Evolutionary conservation across 2,329 filamentous ascomycete genomes (phyloP), one percentile per base, ranked within the genome.

Genomic region (Exophiala mesophila): DNA sequence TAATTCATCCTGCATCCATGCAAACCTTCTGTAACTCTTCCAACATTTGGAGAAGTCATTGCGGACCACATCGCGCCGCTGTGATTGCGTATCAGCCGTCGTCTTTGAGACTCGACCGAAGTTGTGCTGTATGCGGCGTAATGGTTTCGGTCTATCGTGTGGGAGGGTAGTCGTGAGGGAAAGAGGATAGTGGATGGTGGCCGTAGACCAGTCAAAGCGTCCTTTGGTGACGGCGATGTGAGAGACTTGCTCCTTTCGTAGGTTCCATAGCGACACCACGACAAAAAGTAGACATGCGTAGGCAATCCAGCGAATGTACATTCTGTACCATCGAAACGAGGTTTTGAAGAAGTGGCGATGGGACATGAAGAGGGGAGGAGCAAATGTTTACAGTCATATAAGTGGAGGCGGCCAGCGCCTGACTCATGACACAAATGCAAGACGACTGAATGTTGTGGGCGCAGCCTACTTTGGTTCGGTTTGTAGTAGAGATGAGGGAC

Each of bases 1-100:
- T 19, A 45, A 45, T 24, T 37, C 42, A 12, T 21, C 39, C 15
- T 45, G 40, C 31, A 34, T 45, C 16, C 42, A 45, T 19, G 42
- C 42, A n/a, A 45, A 45, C 18, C 31, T 28, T 21, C 42, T 12
- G 17, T 31, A 31, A 16, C 29, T 31, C 29, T 31, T 31, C 29
- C 29, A 31, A 13, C 17, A 13, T 13, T 16, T 31, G 7, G 13
- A 16, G 29, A 31, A 31, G 5, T 12, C 17, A 12, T 31, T 5
- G n/a, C 17, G 13, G 29, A 31, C 29, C 5, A 13, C 29, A 31
- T 31, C 29, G 5, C 29, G 29, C 5, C 29, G 29, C 5, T 12
- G 7, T 7, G 29, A 12, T 13, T 31, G 29, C 5, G 29, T 31
- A 5, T 13, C 29, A 5, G n/a, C 7, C n/a, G 17, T 13, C 29